Evolutionary conservation across 768 basidiomycete genomes (phyloP).

Genomic region (Leccinum pellstonianum): DNA sequence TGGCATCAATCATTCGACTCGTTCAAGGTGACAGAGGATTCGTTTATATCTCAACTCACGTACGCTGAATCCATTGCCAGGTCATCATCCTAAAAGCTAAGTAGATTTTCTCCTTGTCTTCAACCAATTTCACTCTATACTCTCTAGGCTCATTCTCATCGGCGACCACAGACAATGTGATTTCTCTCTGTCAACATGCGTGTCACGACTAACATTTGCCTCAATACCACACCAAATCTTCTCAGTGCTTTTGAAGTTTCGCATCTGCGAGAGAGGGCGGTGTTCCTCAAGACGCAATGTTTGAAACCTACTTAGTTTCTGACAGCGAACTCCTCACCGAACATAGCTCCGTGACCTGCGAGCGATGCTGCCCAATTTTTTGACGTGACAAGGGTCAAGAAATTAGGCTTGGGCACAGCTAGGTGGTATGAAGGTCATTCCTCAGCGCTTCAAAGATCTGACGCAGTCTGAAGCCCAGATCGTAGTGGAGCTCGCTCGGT

Average conservation of each 20-base stretch:
- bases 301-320: constrained; percentile 25
- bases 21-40: constrained; percentile 15
- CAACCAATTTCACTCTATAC: constrained; percentile 21
- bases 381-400: constrained; percentile 38
- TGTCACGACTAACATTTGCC: not conserved
- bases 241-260: constrained; percentile 72
- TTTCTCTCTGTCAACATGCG: not conserved
- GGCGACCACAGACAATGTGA: constrained; percentile 41
- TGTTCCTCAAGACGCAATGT: constrained; percentile 77
- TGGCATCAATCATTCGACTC: constrained; percentile 1
- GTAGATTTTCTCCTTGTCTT: constrained; percentile 42
- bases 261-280: constrained; percentile 48
- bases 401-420: constrained; percentile 32
- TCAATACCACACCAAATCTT: constrained; percentile 67
- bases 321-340: constrained; percentile 52
- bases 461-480: constrained; percentile 38
- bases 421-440: constrained; percentile 25
- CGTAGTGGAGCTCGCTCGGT: constrained; percentile 51
- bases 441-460: not conserved
- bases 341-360: constrained; percentile 42
- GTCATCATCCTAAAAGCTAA: constrained; percentile 24
- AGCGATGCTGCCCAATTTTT: constrained; percentile 36
- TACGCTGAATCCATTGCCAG: too few species aligned
- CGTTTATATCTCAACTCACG: not conserved
- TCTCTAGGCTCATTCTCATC: constrained; percentile 39